Conservation (phyloP, 352 stramenopile species). For the Phytophthora cactorum region DNA sequence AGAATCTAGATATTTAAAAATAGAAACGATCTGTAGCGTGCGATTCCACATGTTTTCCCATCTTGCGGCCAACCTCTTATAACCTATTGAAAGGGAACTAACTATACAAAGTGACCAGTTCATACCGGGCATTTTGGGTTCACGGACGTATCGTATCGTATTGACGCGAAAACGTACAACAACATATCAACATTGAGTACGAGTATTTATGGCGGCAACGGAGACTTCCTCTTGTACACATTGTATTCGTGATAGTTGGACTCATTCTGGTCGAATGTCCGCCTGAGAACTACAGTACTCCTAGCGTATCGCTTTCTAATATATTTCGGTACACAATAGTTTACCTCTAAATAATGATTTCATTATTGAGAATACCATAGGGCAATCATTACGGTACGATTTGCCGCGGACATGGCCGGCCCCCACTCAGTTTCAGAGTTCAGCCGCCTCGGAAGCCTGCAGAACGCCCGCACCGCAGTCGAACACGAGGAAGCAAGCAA, state of each 20-base stretch:
- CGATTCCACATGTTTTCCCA: not conserved
- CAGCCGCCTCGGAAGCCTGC: conserved; percentile 1
- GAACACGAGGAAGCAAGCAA: conserved; percentile 4
- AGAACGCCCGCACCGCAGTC: conserved; percentile 3
- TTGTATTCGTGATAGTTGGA: too few relatives aligned
- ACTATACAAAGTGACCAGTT: not conserved
- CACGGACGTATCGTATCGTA: too few relatives aligned
- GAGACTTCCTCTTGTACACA: too few relatives aligned
- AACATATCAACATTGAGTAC: too few relatives aligned
- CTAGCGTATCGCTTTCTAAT: too few relatives aligned
- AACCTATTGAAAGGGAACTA: not conserved
- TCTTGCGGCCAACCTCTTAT: not conserved
- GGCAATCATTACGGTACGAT: not conserved
- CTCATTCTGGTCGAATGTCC: too few relatives aligned
- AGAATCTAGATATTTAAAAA: not conserved
- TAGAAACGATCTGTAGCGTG: not conserved
- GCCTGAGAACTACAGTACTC: too few relatives aligned
- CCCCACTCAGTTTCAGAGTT: conserved; percentile 8
- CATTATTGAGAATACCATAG: not conserved
- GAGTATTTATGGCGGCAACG: too few relatives aligned
- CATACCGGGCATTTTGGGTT: too few relatives aligned
- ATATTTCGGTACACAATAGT: too few relatives aligned
- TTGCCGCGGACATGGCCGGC: not conserved
- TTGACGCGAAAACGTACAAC: too few relatives aligned
- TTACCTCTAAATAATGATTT: too few relatives aligned